Conservation (phyloP, 2,329 filamentous ascomycete species). For the Pseudogymnoascus sp. region DNA sequence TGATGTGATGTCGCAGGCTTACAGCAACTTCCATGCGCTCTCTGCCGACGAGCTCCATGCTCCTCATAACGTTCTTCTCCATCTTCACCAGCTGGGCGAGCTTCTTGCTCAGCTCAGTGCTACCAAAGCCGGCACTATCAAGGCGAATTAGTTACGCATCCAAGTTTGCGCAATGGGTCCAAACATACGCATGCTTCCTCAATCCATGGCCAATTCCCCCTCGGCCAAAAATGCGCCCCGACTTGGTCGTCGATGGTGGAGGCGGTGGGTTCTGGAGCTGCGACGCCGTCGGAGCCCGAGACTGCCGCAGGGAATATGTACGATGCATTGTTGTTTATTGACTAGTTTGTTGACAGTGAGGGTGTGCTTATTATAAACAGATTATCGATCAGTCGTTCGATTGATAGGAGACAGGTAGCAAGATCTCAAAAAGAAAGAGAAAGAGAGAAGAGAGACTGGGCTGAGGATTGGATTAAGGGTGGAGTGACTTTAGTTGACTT, state of each 20-base stretch:
- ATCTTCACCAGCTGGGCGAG: constrained; percentile 97
- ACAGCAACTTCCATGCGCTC: constrained; percentile 98
- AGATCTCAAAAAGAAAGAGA: constrained; percentile 1
- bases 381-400: neutral
- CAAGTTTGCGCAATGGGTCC: constrained; percentile 15
- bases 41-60: constrained; percentile 86
- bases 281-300: constrained; percentile 76
- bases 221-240: constrained; percentile 79
- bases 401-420: neutral
- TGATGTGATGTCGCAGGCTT: constrained; percentile 37
- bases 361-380: neutral
- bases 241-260: constrained; percentile 84
- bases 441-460: neutral
- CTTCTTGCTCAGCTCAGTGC: constrained; percentile 87
- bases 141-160: constrained; percentile 36
- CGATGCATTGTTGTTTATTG: constrained; percentile 69
- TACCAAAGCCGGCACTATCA: constrained; percentile 62
- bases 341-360: neutral
- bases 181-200: constrained; percentile 35
- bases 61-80: constrained; percentile 99
- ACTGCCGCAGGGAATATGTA: constrained; percentile 98
- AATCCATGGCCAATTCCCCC: constrained; percentile 61
- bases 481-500: constrained; percentile 4
- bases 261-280: constrained; percentile 88
- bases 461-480: neutral